phyloP scores from a whole-genome alignment of 2,329 filamentous ascomycete species.

The Anisogramma anomala region DNA sequence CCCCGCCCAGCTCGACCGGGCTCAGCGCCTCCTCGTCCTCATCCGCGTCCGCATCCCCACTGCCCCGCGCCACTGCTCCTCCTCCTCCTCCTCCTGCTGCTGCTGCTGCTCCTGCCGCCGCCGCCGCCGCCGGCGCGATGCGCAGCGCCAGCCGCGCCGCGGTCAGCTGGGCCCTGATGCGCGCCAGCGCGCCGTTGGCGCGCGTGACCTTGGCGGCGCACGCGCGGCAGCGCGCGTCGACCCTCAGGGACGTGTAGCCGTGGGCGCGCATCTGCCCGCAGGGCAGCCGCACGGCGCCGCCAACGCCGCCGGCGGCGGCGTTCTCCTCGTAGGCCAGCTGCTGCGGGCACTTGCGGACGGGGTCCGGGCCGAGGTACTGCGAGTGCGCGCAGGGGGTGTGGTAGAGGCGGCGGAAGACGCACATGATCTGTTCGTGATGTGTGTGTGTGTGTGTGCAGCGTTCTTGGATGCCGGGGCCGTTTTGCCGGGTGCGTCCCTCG shows the following conservation, averaged over 20 bases:
- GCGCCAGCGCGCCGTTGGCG: conserved; percentile 3
- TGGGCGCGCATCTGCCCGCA: conserved; percentile 16
- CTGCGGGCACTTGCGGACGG: conserved; percentile 12
- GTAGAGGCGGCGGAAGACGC: conserved; percentile 16
- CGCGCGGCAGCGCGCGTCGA: conserved; percentile 13
- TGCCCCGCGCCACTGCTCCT: no score
- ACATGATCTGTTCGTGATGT: conserved; percentile 15
- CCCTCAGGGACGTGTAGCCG: conserved; percentile 11
- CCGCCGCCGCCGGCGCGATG: not conserved
- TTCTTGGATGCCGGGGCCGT: no score
- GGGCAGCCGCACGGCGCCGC: conserved; percentile 13
- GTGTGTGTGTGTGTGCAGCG: no score
- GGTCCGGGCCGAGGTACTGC: conserved; percentile 8
- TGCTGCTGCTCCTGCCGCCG: no score
- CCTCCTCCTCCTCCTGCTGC: no score
- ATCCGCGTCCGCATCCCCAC: not conserved
- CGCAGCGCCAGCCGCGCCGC: conserved; percentile 12
- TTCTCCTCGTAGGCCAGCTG: conserved; percentile 15
- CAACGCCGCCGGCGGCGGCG: no score
- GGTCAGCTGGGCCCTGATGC: conserved; percentile 14
- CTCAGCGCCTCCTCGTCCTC: conserved; percentile 1
- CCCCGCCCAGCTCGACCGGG: not conserved
- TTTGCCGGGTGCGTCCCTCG: no score
- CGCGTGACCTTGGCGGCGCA: conserved; percentile 6
- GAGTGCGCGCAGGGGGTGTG: conserved; percentile 16